Evolutionary conservation across 2,329 filamentous ascomycete species (phyloP), one percentile per base, ranked within the genome.

Genomic region (Chaetomiaceae sp.): DNA sequence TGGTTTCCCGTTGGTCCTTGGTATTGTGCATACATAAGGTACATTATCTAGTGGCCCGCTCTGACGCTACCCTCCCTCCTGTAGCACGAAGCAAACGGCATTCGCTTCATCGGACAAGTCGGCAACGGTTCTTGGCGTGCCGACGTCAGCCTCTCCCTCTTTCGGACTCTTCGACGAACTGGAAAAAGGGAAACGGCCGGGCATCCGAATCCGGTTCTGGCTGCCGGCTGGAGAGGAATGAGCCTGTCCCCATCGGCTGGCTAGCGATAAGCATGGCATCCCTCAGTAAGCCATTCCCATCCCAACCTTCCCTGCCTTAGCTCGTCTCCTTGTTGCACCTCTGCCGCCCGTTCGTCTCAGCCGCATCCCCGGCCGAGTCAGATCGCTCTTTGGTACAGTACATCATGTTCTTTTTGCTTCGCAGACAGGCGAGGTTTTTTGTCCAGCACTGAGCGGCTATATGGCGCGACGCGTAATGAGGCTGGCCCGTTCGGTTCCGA

Each of bases 261-360:
- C 20, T 40, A 13, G 34, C 32, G 34, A n/a, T 23, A 32, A 58
- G 44, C 51, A 65, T 65, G 63, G 54, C 62, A 44, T 62, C 63
- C 51, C 63, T 65, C 58, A 65, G 63, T 65, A 65, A 65, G 63
- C 61, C n/a, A n/a, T n/a, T n/a, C n/a, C 38, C 52, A 37, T 44
- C 45, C 53, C 34, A 46, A 33, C 34, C 40, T 23, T 32, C 40
- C 36, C 44, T 51, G 44, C 21, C 42, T 48, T 43, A 23, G n/a
- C 36, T 43, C 37, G 37, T 48, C 38, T 7, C 32, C 27, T 14
- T 40, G 16, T 43, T 42, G 25, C 48, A 36, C 13, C 37, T 33
- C 18, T 42, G 34, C 33, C 45, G 25, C 23, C 14, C 16, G 33
- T 41, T 46, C 46, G 47, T 46, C 33, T 48, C 43, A 21, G 30